Conservation (phyloP, 2,329 filamentous ascomycete genomes). For the Trichoderma aggressivum region DNA sequence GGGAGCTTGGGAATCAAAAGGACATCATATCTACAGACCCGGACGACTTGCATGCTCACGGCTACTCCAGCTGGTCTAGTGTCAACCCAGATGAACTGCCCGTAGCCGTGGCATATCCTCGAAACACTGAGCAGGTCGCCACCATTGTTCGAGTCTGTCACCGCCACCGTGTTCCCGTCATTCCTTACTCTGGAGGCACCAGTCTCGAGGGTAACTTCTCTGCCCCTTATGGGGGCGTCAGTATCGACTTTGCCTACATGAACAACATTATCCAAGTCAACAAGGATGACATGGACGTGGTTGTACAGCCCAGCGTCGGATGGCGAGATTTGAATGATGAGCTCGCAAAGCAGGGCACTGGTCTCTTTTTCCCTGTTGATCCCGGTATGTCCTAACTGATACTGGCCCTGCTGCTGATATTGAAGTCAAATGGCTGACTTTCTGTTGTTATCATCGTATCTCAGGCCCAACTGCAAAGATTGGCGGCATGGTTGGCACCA, state of each 20-base stretch:
- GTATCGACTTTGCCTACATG: constrained; percentile 87
- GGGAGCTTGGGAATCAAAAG: constrained; percentile 41
- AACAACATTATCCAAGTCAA: constrained; percentile 76
- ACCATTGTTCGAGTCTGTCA: constrained; percentile 66
- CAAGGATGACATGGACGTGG: constrained; percentile 85
- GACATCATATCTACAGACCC: constrained; percentile 61
- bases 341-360: constrained; percentile 63
- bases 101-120: constrained; percentile 62
- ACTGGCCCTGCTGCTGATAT: too few species aligned
- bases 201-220: constrained; percentile 89
- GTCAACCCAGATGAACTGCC: constrained; percentile 58
- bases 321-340: constrained; percentile 85
- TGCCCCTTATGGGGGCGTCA: constrained; percentile 80
- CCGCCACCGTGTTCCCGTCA: constrained; percentile 77
- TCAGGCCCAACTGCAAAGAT: constrained; percentile 65
- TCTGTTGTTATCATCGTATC: background rate
- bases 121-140: constrained; percentile 58
- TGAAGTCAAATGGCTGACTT: background rate
- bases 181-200: constrained; percentile 81
- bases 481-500: constrained; percentile 79
- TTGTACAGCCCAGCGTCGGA: constrained; percentile 86
- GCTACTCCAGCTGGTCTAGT: constrained; percentile 67
- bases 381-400: constrained; percentile 55
- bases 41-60: constrained; percentile 59
- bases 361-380: constrained; percentile 88